Percentiles rank a stretch among this genome's conserved stretches.
phyloP scores from a whole-genome alignment of 139 green algal species.

The Asterochloris sp. region DNA sequence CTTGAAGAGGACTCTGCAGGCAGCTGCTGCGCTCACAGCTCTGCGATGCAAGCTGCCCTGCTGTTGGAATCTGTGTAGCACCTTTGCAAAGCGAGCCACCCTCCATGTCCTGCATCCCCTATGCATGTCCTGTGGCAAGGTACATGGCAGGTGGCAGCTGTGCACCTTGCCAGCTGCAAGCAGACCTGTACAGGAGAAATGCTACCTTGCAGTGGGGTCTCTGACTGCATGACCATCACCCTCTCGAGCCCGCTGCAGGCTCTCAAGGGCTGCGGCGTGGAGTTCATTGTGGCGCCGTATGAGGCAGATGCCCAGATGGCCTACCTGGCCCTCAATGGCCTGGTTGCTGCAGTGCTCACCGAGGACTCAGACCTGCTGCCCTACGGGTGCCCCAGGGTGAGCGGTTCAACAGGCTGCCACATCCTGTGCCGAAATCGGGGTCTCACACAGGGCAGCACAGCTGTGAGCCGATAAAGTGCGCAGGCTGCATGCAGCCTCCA shows the following conservation, averaged over 20 bases:
- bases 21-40: neutral
- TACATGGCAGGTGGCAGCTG: too few species aligned
- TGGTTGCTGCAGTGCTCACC: conserved; percentile 88
- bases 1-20: neutral
- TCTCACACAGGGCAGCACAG: too few species aligned
- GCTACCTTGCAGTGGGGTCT: too few species aligned
- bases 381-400: conserved; percentile 86
- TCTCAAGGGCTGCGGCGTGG: conserved; percentile 58
- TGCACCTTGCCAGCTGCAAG: too few species aligned
- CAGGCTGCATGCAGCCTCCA: too few species aligned
- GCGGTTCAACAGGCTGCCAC: neutral
- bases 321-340: conserved; percentile 69
- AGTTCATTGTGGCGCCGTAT: conserved; percentile 93
- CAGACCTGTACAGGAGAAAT: too few species aligned
- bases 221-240: neutral
- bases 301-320: conserved; percentile 97
- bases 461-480: too few species aligned
- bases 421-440: too few species aligned
- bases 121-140: too few species aligned
- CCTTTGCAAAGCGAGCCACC: too few species aligned
- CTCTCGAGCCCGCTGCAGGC: conserved; percentile 34
- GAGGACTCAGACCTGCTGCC: conserved; percentile 96
- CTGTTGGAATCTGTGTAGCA: neutral
- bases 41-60: neutral
- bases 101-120: too few species aligned